phyloP scores from a whole-genome alignment of 495 filamentous ascomycete genomes.

The Darksidea phi region DNA sequence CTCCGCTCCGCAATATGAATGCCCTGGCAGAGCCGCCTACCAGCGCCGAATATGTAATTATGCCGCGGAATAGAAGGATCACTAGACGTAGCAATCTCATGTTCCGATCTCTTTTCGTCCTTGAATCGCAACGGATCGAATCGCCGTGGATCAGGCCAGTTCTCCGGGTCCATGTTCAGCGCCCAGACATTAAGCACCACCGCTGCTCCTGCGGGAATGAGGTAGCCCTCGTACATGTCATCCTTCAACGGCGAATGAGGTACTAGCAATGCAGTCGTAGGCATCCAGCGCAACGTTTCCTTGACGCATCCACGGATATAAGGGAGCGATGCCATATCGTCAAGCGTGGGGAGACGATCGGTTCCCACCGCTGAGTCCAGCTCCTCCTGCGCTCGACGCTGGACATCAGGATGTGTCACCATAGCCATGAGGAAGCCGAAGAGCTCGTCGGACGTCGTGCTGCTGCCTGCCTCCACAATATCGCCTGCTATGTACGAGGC shows the following conservation, averaged over 20 bases:
- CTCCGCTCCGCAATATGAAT: conserved; percentile 25
- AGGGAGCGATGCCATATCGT: conserved; percentile 15
- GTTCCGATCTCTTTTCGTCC: conserved; percentile 29
- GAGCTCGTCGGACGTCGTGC: conserved; percentile 9
- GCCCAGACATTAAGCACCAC: conserved; percentile 43
- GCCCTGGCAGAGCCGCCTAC: conserved; percentile 22
- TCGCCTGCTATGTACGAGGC: conserved; percentile 42
- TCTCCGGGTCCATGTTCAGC: conserved; percentile 52
- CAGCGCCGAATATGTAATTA: conserved; percentile 16
- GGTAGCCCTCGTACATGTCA: conserved; percentile 27
- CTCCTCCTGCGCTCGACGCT: conserved; percentile 23
- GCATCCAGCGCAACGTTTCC: conserved; percentile 26
- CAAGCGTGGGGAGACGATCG: conserved; percentile 15
- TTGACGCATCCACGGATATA: conserved; percentile 27
- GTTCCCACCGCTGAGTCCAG: conserved; percentile 6
- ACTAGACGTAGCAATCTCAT: background rate
- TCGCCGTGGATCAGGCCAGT: conserved; percentile 53
- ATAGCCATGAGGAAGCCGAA: conserved; percentile 8
- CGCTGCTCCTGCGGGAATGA: conserved; percentile 26
- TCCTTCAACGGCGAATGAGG: conserved; percentile 16
- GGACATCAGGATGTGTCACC: conserved; percentile 13
- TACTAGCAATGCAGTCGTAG: conserved; percentile 4
- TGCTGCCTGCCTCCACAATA: conserved; percentile 13
- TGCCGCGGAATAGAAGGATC: conserved; percentile 6
- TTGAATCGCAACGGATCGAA: conserved; percentile 57